Conservation (phyloP, 257 asterid genomes). For the Solanum lycopersicoides region DNA sequence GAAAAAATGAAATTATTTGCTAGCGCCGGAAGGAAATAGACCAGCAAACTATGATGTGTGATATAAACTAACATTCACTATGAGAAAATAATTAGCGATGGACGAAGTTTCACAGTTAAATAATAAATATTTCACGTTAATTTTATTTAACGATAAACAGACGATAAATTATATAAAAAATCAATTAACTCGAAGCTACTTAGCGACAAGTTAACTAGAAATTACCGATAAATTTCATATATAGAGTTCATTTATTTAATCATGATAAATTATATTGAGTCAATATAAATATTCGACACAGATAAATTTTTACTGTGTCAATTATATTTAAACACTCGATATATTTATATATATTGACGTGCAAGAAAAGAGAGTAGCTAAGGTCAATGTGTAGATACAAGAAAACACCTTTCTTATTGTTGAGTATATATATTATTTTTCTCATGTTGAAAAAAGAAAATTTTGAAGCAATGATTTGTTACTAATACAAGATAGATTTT, state of each 20-base stretch:
- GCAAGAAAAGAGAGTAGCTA: not conserved
- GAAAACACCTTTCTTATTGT: not conserved
- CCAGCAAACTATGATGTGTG: not conserved
- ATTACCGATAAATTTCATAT: no score
- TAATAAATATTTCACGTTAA: not conserved
- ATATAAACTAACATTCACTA: not conserved
- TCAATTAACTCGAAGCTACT: not conserved
- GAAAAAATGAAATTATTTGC: not conserved
- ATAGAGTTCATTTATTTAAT: not conserved
- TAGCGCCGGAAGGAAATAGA: not conserved
- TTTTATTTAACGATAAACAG: no score
- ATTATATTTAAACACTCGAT: no score
- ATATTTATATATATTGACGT: not conserved
- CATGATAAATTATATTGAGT: not conserved
- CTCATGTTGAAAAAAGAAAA: not conserved
- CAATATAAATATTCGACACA: fast-evolving
- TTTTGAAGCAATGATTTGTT: not conserved
- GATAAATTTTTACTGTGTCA: not conserved
- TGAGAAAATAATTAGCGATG: not conserved
- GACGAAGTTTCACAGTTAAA: not conserved
- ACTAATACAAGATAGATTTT: not conserved
- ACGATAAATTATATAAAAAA: no score
- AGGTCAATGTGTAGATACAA: not conserved
- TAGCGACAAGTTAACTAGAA: not conserved
- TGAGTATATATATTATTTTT: not conserved